Evolutionary conservation across 2,329 filamentous ascomycete genomes (phyloP), one percentile per base, ranked within the genome.

Genomic region (Xylaria sp.): DNA sequence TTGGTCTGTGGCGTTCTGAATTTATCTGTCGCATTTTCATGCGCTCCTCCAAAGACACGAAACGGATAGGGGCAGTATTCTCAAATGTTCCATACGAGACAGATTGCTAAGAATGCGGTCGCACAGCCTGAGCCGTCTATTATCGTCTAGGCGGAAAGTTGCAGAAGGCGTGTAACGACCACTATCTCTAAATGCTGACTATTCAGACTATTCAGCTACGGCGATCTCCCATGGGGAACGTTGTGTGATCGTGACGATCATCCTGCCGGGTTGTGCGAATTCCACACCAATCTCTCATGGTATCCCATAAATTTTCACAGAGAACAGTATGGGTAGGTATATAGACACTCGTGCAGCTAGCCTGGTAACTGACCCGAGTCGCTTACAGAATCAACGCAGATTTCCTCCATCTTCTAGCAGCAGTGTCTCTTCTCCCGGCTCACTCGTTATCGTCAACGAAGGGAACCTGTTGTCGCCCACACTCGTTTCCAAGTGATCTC

Each of bases 61-160:
- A 61, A 67, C 70, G 75, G 75, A 58, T 71, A 67, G 66, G 39
- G 68, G 72, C 73, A 76, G 72, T 31, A 63, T 69, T 64, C 67
- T 64, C 58, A 49, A 54, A 66, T 69, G 56, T 66, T 70, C 53
- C 71, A 76, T 76, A 75, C 72, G 73, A 76, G 73, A 71, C 67
- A 51, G 44, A 57, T 51, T 51, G 63, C 58, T 58, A 39, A 50
- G 13, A 59, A 61, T 59, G 39, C 50, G 49, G 69, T 71, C 42
- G 39, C 59, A 71, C 69, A 61, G 59, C 69, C 27, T 65, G 59
- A 42, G 47, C 45, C 53, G 42, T 61, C 57, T 22, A 74, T 77
- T 77, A 75, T 77, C 75, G 76, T 76, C 73, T 65, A 71, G 53
- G 57, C 75, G 75, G 75, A 56, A 71, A 66, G 64, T 66, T 71